phyloP scores from a whole-genome alignment of 2,329 filamentous ascomycete species.

The Knoxdaviesia capensis region DNA sequence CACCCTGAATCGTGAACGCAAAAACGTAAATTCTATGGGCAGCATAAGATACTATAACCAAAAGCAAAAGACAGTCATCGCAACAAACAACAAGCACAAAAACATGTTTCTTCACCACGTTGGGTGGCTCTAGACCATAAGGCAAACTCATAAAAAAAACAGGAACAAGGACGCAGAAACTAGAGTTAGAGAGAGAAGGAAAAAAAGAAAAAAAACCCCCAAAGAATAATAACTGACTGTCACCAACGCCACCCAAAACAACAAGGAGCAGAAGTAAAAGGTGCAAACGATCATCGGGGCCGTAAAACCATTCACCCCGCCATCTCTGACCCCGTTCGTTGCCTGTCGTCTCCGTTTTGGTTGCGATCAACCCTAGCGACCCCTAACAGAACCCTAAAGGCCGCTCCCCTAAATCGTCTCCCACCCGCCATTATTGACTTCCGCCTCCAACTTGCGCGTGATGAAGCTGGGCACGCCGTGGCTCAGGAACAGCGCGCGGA shows the following conservation, averaged over 20 bases:
- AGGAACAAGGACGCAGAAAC: neutral
- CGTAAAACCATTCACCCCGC: no score
- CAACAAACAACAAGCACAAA: neutral
- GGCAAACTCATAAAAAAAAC: neutral
- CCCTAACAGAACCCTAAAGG: no score
- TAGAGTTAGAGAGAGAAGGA: neutral
- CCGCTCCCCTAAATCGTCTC: slow-evolving; percentile 41
- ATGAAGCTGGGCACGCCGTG: slow-evolving; percentile 81
- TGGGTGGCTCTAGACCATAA: neutral
- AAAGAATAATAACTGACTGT: no score
- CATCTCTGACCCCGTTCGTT: no score
- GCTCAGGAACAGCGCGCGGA: slow-evolving; percentile 69
- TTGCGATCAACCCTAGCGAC: no score
- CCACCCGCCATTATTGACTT: slow-evolving; percentile 96
- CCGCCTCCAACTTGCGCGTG: slow-evolving; percentile 73
- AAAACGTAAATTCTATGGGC: neutral
- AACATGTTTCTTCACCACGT: no score
- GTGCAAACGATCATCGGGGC: neutral
- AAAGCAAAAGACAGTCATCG: neutral
- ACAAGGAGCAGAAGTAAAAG: neutral
- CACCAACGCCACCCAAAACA: neutral
- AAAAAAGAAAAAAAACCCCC: neutral
- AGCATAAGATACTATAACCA: neutral
- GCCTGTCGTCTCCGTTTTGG: no score
- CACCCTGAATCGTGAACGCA: neutral